A percentile compares a stretch with the other conserved stretches of the same genome.
Evolutionary conservation across 2,329 filamentous ascomycete species (phyloP).

Genomic region (Fusarium fracticaudum): DNA sequence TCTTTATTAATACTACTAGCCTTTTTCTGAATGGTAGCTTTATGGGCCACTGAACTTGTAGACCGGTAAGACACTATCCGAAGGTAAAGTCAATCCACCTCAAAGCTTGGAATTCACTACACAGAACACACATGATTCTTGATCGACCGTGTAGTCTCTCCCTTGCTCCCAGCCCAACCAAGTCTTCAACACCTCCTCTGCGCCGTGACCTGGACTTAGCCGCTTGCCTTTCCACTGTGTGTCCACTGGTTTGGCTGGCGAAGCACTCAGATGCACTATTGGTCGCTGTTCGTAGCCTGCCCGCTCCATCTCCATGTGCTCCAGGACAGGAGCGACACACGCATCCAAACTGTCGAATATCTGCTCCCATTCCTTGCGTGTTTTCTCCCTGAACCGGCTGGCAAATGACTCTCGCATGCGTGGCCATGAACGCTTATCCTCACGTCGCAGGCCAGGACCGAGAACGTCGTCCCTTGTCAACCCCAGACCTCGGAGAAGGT

Average conservation of each 20-base stretch:
- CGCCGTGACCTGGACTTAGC: background rate
- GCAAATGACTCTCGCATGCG: background rate
- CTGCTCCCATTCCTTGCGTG: background rate
- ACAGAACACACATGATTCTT: background rate
- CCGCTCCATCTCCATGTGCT: background rate
- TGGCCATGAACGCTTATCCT: background rate
- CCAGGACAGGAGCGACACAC: background rate
- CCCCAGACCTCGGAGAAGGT: background rate
- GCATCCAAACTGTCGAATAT: background rate
- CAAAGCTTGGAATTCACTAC: background rate
- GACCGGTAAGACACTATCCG: rapidly evolving
- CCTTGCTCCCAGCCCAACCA: background rate
- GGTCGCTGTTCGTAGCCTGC: background rate
- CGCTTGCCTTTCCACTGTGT: background rate
- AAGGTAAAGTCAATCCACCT: too few species aligned
- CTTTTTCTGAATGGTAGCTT: background rate
- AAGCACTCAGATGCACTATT: background rate
- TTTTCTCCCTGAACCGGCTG: background rate
- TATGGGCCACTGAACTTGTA: too few species aligned
- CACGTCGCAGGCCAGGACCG: background rate
- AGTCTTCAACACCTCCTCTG: background rate
- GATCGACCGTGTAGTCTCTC: background rate
- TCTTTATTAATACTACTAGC: background rate
- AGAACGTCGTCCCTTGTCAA: background rate
- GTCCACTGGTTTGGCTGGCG: background rate